Base-by-base conservation (phyloP, 768 basidiomycete species). In the Boletus pseudo-olivaceus region DNA sequence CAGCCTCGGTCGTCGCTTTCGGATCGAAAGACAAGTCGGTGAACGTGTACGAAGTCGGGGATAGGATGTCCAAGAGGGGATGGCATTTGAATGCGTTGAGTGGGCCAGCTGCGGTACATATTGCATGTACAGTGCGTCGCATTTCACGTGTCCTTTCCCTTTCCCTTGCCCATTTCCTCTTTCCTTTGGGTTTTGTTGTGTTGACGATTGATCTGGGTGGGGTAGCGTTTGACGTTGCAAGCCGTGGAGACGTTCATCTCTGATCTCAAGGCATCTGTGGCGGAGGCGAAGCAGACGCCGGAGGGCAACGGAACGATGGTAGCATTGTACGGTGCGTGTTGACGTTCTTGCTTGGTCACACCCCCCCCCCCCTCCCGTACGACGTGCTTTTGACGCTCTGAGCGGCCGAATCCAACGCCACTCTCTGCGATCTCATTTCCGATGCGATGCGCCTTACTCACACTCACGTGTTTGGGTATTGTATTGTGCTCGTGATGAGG, bases 1-100 rank as follows among this genome's bases (percentile, higher is more conserved):
- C 86, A 0, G 89, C 90, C 2, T 93, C 92, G 3, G 91, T 96
- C 49, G 84, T 99, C 14, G 96, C 95, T 0, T 97, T 98, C 63
- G 88, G 75, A 9, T 81, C 89, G 44, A 78, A 75, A 49, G 78
- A 83, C 64, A 76, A 75, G 6, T 54, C 54, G 11, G 54, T 71
- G 40, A 87, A 89, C 64, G 81, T 89, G n/a, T 78, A 92, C 53
- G 91, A 91, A 62, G 87, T 99, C 0, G 96, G 96, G 1, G 96
- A 97, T 72, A 77, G 74, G 54, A 95, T 98, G 93, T 72, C 80
- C 27, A 81, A 84, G 67, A 76, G 78, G 38, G 97, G 95, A 3
- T 98, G 95, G 93, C 91, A 96, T 73, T 65, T 99, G 58, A 98
- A 93, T 64, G 94, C 85, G 14, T 69, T 99, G 53, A 80, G 76